Conservation (phyloP, 331 rosid species). For the Dryas integrifolia region DNA sequence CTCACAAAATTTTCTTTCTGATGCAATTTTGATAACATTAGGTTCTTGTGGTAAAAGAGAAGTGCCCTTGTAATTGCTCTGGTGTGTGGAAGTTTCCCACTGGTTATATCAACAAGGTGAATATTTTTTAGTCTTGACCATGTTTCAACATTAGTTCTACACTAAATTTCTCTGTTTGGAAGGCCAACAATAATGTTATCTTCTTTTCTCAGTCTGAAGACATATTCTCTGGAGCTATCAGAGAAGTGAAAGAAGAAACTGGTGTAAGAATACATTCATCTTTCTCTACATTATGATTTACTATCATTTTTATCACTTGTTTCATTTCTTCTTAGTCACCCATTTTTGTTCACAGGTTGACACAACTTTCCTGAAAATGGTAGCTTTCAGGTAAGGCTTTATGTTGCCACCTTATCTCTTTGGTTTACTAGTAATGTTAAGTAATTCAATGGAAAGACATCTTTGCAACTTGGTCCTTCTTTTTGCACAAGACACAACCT, state of each 20-base stretch:
- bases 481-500: too few species aligned
- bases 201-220: constrained; percentile 37
- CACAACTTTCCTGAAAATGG: constrained; percentile 40
- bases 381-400: constrained; percentile 45
- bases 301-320: not conserved
- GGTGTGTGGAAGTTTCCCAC: constrained; percentile 46
- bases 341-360: constrained; percentile 33
- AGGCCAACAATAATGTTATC: not conserved
- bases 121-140: not conserved
- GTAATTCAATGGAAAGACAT: too few species aligned
- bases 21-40: not conserved
- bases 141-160: not conserved
- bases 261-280: constrained; percentile 27
- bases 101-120: constrained; percentile 46
- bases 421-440: too few species aligned
- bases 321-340: not conserved
- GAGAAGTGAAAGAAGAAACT: constrained; percentile 57
- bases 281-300: not conserved
- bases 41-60: constrained; percentile 52
- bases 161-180: not conserved
- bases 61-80: constrained; percentile 37
- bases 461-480: too few species aligned
- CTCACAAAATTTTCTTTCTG: not conserved
- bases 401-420: not conserved
- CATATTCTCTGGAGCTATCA: constrained; percentile 33